Evolutionary conservation across 2,329 filamentous ascomycete genomes (phyloP), one percentile per base, ranked within the genome.

Genomic region (Aureobasidium zeae): DNA sequence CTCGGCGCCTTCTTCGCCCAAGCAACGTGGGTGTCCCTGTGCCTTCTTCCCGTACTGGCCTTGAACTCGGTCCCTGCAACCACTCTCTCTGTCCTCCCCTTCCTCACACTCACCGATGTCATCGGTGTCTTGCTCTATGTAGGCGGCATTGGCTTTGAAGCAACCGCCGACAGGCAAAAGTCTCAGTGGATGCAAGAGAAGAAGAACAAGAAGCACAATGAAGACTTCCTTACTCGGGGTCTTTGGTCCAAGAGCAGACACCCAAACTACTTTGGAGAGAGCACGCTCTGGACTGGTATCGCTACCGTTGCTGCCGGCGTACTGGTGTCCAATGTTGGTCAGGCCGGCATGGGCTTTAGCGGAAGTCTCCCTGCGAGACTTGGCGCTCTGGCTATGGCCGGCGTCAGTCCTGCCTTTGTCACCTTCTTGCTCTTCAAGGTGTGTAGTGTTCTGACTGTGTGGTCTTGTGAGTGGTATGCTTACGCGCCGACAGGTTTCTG

Each of bases 181-280:
- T 68, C 65, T 43, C 59, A 62, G 16, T 85, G 81, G 81, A 55
- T 72, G 47, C 59, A 65, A 43, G 76, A 73, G 46, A 81, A 77
- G 66, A 72, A 72, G 53, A 65, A 68, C 34, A 83, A 83, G 69
- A 67, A 73, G 53, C 81, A 85, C 48, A 72, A 73, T 17, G 79
- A 84, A 59, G 71, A 76, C 33, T 84, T 83, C 53, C 56, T 84
- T 49, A 80, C 77, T 0, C 59, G 65, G 1, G 80, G 80, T 0
- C 54, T 84, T 25, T 84, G 79, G 74, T 65, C 67, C 5, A 70
- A 72, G 55, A 74, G 69, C 35, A 63, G 77, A 48, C 77, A 81
- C 59, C 80, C 80, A 1, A 81, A 84, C 55, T 84, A 84, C 63
- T 81, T 84, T 57, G 81, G 80, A n/a, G 80, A 84, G 59, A 71